These are phyloP conservation scores for Magnusiomyces tetraspermus DNA, from an alignment of 1,139 yeast species.

Conservation along the genomic window DNA sequence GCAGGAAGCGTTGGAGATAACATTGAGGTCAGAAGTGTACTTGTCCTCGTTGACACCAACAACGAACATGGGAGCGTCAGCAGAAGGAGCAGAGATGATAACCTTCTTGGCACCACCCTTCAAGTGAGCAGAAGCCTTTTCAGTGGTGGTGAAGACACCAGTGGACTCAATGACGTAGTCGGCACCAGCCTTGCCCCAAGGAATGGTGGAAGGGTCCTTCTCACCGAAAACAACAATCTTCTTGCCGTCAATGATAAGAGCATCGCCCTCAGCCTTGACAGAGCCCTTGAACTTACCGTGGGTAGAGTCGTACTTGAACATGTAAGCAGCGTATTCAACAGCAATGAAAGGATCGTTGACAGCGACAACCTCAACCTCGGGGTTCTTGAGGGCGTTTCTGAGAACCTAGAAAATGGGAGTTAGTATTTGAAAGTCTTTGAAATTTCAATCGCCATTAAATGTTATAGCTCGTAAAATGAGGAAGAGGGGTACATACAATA, in stretches of 20 bases:
- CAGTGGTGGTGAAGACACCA: slow-evolving; percentile 75
- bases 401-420: slow-evolving; percentile 32
- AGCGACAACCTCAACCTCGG: slow-evolving; percentile 66
- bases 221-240: slow-evolving; percentile 62
- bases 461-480: background rate
- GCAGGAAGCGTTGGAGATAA: slow-evolving; percentile 80
- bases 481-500: slow-evolving; percentile 34
- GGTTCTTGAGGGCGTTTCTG: slow-evolving; percentile 64
- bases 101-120: slow-evolving; percentile 87
- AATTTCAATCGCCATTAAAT: background rate
- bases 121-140: slow-evolving; percentile 71
- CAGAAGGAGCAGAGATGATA: slow-evolving; percentile 78
- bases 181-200: slow-evolving; percentile 74
- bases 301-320: slow-evolving; percentile 84
- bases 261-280: slow-evolving; percentile 48
- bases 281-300: slow-evolving; percentile 70
- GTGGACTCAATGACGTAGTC: slow-evolving; percentile 81
- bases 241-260: slow-evolving; percentile 58
- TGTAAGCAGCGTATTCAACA: slow-evolving; percentile 75
- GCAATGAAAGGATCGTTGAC: slow-evolving; percentile 78
- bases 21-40: slow-evolving; percentile 61
- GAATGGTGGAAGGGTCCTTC: slow-evolving; percentile 68
- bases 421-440: slow-evolving; percentile 20
- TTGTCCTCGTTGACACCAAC: slow-evolving; percentile 71
- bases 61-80: slow-evolving; percentile 85